Base-by-base conservation (phyloP, 2,329 filamentous ascomycete genomes). In the Cordyceps javanica region DNA sequence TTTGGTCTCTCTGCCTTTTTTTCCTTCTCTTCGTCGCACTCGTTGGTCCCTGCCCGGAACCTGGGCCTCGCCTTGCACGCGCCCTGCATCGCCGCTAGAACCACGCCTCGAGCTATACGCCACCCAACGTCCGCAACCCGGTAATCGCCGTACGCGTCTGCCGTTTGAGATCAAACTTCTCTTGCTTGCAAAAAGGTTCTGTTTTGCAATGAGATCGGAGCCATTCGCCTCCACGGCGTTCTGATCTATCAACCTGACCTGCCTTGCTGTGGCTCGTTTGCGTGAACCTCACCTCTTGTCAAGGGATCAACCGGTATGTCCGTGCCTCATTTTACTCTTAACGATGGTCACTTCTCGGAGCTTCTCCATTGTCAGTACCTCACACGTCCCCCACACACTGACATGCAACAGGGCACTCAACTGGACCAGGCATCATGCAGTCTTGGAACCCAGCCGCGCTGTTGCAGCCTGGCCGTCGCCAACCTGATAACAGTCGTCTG, bases 361-460 rank as follows among this genome's bases (percentile, higher is more conserved):
- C 19, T 30, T 25, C 13, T 8, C 39, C 30, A n/a, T 9, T 28
- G 9, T 16, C 55, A 19, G 9, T 6, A 14, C 19, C 13, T 58
- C 42, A 39, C 50, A 32, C 36, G n/a, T n/a, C n/a, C n/a, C n/a
- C n/a, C n/a, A n/a, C n/a, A n/a, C n/a, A n/a, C 55, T 64, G 49
- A 62, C 59, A 48, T 36, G 19, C 28, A 57, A 60, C 71, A 71
- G 66, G 58, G 67, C 65, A 60, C 60, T 63, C 59, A 63, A 63
- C 50, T 54, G 67, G 38, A 26, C 11, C 66, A 48, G 66, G 60
- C 46, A 64, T 62, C 44, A 54, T 68, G 61, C 66, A 66, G 30
- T 62, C 69, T 53, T 79, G 78, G 72, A 75, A 75, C 60, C 70
- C 74, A n/a, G 68, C 69, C 46, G 67, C 68, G 14, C 61, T 76